These are phyloP conservation scores for Citrus trifoliata DNA, from an alignment of 345 rosid species.

Conservation along the genomic window DNA sequence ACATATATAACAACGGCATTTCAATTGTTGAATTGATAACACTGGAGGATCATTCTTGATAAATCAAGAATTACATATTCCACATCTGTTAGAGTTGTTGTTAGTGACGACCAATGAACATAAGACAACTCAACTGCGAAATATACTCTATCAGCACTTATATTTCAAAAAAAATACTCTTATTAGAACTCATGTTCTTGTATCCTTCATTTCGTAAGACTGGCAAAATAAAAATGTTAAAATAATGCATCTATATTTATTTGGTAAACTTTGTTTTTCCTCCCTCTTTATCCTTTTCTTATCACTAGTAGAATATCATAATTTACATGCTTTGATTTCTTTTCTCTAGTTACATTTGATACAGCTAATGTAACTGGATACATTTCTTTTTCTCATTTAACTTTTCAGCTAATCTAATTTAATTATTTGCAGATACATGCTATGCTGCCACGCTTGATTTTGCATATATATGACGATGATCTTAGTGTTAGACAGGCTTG, in stretches of 20 bases:
- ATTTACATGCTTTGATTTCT: not conserved
- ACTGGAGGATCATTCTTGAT: not conserved
- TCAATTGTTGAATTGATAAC: not conserved
- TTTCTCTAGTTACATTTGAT: not conserved
- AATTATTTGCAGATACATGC: slow-evolving; percentile 68
- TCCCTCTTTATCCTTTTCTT: not conserved
- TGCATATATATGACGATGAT: slow-evolving; percentile 83
- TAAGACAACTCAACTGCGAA: too few relatives aligned
- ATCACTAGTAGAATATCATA: not conserved
- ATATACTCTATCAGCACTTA: not conserved
- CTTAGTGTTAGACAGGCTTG: slow-evolving; percentile 79
- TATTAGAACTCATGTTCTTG: not conserved
- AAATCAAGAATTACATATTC: too few relatives aligned
- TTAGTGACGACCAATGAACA: too few relatives aligned
- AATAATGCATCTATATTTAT: not conserved
- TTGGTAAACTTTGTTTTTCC: not conserved
- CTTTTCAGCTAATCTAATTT: slow-evolving; percentile 7
- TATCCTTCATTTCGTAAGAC: not conserved
- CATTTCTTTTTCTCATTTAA: not conserved
- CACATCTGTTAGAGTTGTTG: not conserved
- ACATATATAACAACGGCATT: not conserved
- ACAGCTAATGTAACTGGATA: not conserved
- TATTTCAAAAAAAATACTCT: not conserved
- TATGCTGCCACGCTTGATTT: slow-evolving; percentile 70
- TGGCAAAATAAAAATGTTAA: not conserved